Base-by-base conservation (phyloP, 2,329 filamentous ascomycete species). In the Immersiporthe knoxdaviesiana region DNA sequence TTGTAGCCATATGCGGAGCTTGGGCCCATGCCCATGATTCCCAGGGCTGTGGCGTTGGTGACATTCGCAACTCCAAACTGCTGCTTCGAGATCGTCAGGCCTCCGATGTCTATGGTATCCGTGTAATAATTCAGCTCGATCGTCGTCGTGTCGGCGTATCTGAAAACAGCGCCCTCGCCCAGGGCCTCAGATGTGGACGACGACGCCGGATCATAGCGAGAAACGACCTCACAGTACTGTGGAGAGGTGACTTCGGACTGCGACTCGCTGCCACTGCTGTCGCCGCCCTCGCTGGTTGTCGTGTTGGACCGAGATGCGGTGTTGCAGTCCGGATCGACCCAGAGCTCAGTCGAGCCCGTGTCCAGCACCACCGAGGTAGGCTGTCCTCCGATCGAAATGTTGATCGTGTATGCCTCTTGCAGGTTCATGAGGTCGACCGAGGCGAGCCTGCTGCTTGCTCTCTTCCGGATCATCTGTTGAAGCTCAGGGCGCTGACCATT, bases 311-410 rank as follows among this genome's bases (percentile, higher is more conserved):
- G 56, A 6, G 63, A 52, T 52, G 59, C 50, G 14, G 30, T 69
- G n/a, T n/a, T 56, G 21, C 59, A 67, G 7, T 58, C n/a, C 7
- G 72, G 72, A 24, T 72, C 66, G 7, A 74, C 72, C 72, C 72
- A 74, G 6, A 74, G 64, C 24, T 74, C 72, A 2, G 54, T 66
- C n/a, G 72, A 74, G 30, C 73, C 73, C 2, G 73, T 73, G 50
- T 75, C 73, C 35, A 75, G 16, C 16, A 69, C 47, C 30, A 76
- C 75, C 12, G 80, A 71, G 27, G 77, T 69, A 11, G 24, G 14
- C 30, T 63, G 68, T 52, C 64, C 68, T 4, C n/a, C 59, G 12
- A 67, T 63, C 3, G 64, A 58, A 8, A 69, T 65, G 59, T 69
- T 59, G 64, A 69, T 52, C 12, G 11, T 59, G 64, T 54, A 67